Conservation (phyloP, 2,329 filamentous ascomycete species). For the Exophiala lecanii-corni region DNA sequence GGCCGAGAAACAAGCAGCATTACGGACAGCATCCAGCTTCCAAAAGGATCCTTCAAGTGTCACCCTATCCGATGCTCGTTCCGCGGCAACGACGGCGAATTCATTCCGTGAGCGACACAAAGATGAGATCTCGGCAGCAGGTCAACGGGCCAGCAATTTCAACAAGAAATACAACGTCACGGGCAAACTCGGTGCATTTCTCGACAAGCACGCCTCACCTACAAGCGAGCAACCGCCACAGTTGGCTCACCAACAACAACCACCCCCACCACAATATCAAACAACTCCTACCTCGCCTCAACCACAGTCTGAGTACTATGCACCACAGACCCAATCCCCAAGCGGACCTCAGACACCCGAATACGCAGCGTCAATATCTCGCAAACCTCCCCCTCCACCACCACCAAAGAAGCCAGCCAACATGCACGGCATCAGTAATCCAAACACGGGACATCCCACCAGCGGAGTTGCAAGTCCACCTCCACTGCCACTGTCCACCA, state of each 20-base stretch:
- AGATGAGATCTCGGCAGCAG: constrained; percentile 60
- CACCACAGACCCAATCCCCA: constrained; percentile 10
- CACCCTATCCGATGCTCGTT: constrained; percentile 54
- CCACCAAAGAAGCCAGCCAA: constrained; percentile 52
- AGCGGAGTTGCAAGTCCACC: constrained; percentile 41
- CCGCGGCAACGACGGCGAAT: constrained; percentile 58
- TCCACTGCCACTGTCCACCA: constrained; percentile 54
- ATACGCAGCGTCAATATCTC: constrained; percentile 30
- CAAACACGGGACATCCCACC: neutral
- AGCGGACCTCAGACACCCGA: constrained; percentile 25
- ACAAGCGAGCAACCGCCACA: constrained; percentile 28
- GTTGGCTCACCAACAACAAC: constrained; percentile 15
- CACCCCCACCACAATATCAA: constrained; percentile 5
- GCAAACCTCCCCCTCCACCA: constrained; percentile 54
- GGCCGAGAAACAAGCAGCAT: constrained; percentile 58
- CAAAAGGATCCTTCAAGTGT: constrained; percentile 59
- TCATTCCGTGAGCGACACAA: constrained; percentile 65
- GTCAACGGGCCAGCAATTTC: constrained; percentile 52
- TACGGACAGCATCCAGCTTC: constrained; percentile 57
- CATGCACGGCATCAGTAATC: constrained; percentile 35
- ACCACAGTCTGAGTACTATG: constrained; percentile 1
- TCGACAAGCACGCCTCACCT: constrained; percentile 38
- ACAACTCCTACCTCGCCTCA: too few species aligned
- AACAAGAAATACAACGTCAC: constrained; percentile 60
- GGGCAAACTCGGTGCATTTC: constrained; percentile 45